phyloP scores from a whole-genome alignment of 164 flowering plant species.

The grape (Vitis vinifera) region DNA sequence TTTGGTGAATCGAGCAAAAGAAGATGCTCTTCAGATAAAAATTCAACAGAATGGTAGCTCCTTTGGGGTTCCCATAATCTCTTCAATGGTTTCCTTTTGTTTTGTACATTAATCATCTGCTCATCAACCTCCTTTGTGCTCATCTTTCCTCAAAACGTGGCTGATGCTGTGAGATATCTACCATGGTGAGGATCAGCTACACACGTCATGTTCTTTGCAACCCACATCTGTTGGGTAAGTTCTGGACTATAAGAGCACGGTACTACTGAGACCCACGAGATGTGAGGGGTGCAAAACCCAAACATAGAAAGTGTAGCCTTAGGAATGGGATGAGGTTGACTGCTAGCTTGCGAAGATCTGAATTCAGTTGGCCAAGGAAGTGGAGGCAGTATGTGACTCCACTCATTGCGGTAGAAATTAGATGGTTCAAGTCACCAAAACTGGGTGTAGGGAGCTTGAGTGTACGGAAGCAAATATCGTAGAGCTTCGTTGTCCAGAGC shows the following conservation, averaged over 20 bases:
- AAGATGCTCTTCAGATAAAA: no score
- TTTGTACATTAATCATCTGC: slow-evolving; percentile 5
- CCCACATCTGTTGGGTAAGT: slow-evolving; percentile 45
- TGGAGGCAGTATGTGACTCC: slow-evolving; percentile 53
- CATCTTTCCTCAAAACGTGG: slow-evolving; percentile 55
- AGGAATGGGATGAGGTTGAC: slow-evolving; percentile 54
- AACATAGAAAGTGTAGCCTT: slow-evolving; percentile 26
- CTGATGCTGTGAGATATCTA: slow-evolving; percentile 47
- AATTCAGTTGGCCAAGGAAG: slow-evolving; percentile 47
- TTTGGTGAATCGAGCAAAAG: no score
- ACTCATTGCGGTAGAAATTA: slow-evolving; percentile 43
- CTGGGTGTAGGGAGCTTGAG: no score
- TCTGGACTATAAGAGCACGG: slow-evolving; percentile 48
- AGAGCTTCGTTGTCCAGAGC: slow-evolving; percentile 17
- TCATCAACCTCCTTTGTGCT: slow-evolving; percentile 14
- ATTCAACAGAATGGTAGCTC: no score
- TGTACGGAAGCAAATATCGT: no score
- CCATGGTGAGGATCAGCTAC: slow-evolving; percentile 43
- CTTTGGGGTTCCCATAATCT: no score
- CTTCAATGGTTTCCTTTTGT: slow-evolving; percentile 18
- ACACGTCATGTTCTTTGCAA: slow-evolving; percentile 34
- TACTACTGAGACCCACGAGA: slow-evolving; percentile 49
- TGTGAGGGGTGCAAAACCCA: no score
- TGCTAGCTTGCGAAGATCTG: slow-evolving; percentile 40
- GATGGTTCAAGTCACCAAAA: slow-evolving; percentile 47